phyloP scores from a whole-genome alignment of 495 filamentous ascomycete genomes.

The Hyaloscypha finlandica region DNA sequence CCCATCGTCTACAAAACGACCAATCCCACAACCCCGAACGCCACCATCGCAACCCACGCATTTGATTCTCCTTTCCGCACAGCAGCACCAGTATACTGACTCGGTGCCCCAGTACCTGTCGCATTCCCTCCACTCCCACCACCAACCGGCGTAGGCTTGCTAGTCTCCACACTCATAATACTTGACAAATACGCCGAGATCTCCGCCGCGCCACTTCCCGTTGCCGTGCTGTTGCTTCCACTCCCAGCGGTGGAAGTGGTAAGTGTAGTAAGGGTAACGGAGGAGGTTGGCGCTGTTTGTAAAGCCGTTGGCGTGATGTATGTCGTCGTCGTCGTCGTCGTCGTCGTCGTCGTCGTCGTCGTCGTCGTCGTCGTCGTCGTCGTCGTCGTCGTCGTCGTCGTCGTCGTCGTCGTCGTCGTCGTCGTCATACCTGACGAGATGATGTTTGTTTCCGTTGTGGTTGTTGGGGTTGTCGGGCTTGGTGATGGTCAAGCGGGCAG shows the following conservation, averaged over 20 bases:
- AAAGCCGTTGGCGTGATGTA: not conserved
- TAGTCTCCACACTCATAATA: slow-evolving; percentile 13
- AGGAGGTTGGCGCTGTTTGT: not conserved
- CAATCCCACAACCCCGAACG: not conserved
- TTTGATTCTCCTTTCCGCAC: not conserved
- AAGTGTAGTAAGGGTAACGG: not conserved
- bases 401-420: slow-evolving; percentile 12
- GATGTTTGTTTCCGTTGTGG: not conserved
- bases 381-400: slow-evolving; percentile 14
- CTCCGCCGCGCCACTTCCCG: not conserved
- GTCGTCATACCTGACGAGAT: slow-evolving; percentile 3
- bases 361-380: slow-evolving; percentile 13
- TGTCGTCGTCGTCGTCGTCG: slow-evolving; percentile 8
- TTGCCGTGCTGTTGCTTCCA: not conserved
- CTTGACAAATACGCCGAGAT: slow-evolving; percentile 9
- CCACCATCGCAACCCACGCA: slow-evolving; percentile 11
- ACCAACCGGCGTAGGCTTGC: not conserved
- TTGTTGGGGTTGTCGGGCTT: not conserved
- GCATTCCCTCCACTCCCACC: not conserved
- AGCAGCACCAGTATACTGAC: slow-evolving; percentile 15
- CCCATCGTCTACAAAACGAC: slow-evolving; percentile 9
- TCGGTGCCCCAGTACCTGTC: slow-evolving; percentile 5
- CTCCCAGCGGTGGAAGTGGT: not conserved
- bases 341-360: slow-evolving; percentile 12
- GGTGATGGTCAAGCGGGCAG: slow-evolving; percentile 3